Evolutionary conservation across 1,284 basidiomycete species (phyloP), one percentile per base, ranked within the genome.

Genomic region (Cystobasidium pallidum): DNA sequence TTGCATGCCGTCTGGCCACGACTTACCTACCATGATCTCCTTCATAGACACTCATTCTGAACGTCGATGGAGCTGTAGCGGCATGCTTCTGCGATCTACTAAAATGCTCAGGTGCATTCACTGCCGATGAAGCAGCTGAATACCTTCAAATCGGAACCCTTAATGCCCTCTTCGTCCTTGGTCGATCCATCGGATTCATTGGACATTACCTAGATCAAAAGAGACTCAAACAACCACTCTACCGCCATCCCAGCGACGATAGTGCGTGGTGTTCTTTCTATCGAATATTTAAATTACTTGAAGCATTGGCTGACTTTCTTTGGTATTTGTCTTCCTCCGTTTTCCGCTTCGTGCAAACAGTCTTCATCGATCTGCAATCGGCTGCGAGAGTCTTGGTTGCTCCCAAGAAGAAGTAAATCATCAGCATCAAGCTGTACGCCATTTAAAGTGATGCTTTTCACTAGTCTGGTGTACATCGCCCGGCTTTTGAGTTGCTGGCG

Each of bases 21-120:
- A 7, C 7, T 7, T 39, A 39, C 13, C 6, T 41, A 4, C 10
- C 11, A 49, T n/a, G n/a, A n/a, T n/a, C n/a, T n/a, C n/a, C n/a
- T n/a, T n/a, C 13, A 19, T 24, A 72, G 52, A 77, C 76, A 85
- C 86, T 92, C 77, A 92, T 96, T 83, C 85, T 96, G 73, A 96
- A 96, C 84, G 94, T 98, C 78, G 94, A 98, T 78, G 94, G 94
- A 59, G 95, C 93, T 82, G 94, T 99, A 76, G 95, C 95, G 59
- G 95, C 95, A 75, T 96, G 91, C 85, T 98, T 99, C 84, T 92
- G 94, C 79, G 95, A 98, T 83, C 85, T 99, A 72, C 87, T 99
- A 73, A 88, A 90, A 62, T 92, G 94, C 82, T 89, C 87, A 72
- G 94, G 94, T 75, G 94, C 94, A 6, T 99, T 99, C 86, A 93